Conservation (phyloP, 2,329 filamentous ascomycete species). For the Exserohilum rostratum region DNA sequence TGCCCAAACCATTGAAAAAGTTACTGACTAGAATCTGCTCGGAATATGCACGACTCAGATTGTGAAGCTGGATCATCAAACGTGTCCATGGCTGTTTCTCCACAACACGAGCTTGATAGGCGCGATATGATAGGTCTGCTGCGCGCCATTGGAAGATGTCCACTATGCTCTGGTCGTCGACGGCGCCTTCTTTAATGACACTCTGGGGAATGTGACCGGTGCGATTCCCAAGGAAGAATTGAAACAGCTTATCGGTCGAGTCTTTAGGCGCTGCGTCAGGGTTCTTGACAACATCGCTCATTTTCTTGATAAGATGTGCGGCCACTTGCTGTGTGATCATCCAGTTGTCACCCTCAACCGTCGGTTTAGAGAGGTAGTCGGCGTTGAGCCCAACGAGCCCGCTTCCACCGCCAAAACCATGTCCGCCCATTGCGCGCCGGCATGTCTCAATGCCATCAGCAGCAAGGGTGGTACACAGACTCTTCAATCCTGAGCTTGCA, state of each 20-base stretch:
- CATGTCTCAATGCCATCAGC: slow-evolving; percentile 63
- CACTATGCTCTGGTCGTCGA: slow-evolving; percentile 50
- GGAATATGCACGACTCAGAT: slow-evolving; percentile 54
- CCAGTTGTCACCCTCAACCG: slow-evolving; percentile 63
- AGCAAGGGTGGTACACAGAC: slow-evolving; percentile 59
- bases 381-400: slow-evolving; percentile 60
- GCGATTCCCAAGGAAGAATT: slow-evolving; percentile 47
- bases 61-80: slow-evolving; percentile 52
- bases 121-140: slow-evolving; percentile 51
- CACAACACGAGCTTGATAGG: slow-evolving; percentile 53
- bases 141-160: slow-evolving; percentile 55
- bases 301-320: slow-evolving; percentile 59
- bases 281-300: slow-evolving; percentile 49
- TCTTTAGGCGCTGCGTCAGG: slow-evolving; percentile 44
- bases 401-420: slow-evolving; percentile 60
- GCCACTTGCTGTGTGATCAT: slow-evolving; percentile 63
- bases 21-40: slow-evolving; percentile 57
- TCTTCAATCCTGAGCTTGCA: slow-evolving; percentile 61
- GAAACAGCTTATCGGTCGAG: slow-evolving; percentile 51
- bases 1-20: slow-evolving; percentile 52
- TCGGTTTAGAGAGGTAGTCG: slow-evolving; percentile 60
- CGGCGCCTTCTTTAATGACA: slow-evolving; percentile 34
- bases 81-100: slow-evolving; percentile 57
- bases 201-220: slow-evolving; percentile 33
- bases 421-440: slow-evolving; percentile 60